Evolutionary conservation across 2,329 filamentous ascomycete genomes (phyloP), one percentile per base, ranked within the genome.

Genomic region (Pseudocercospora eumusae): DNA sequence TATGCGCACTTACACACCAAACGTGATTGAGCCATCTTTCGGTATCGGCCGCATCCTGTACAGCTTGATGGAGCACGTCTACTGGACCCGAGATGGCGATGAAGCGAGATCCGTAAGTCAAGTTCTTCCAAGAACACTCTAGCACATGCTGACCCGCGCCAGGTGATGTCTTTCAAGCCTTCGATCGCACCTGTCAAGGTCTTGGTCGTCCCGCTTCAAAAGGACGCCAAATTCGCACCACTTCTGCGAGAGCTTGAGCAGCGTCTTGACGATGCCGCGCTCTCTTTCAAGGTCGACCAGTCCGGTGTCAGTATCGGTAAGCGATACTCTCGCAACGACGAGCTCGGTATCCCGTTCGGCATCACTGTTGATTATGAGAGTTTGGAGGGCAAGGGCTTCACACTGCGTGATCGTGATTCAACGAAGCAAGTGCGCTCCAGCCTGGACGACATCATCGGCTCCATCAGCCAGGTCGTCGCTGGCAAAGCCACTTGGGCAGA

Each of bases 311-410:
- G 88, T 66, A 98, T 98, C 70, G 93, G 93, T 75, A 96, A 96
- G 83, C 89, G 93, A 58, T 98, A 96, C 78, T 88, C 90, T 75
- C 88, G 95, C 72, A 97, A 97, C 76, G 93, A 98, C 77, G 93
- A 98, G 80, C 85, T 97, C 62, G 95, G 93, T 72, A 98, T 95
- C 49, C 92, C 93, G 7, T 88, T 97, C 67, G 93, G 92, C 74
- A 88, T 98, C 77, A 98, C 93, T 0, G 86, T 98, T 63, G 93
- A 98, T 77, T 98, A 97, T 84, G 91, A 98, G 82, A 96, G 91
- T 53, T 81, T 96, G 69, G 87, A 96, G 78, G 92, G 97, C 76
- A 86, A 86, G 74, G 90, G 89, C 7, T 86, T 96, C 74, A 98
- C 93, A 0, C 85, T 98, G 67, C 84, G 93, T 74, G 93, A 98